A percentile compares a stretch with the other conserved stretches of the same genome.
phyloP scores from a whole-genome alignment of 345 rosid species.

The Lepidium africanum region DNA sequence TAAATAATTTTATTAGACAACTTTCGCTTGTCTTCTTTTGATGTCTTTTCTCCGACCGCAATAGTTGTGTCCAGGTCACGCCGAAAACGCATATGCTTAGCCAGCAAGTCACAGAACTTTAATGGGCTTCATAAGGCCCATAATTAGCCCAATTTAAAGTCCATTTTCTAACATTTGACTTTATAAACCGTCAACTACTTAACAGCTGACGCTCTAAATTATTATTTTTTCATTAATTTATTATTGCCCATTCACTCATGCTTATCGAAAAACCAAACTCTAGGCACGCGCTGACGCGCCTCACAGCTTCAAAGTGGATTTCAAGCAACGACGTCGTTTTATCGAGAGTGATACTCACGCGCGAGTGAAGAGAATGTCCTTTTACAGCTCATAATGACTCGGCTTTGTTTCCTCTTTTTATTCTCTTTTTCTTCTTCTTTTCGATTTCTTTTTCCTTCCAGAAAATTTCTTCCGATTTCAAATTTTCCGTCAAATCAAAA shows the following conservation, averaged over 20 bases:
- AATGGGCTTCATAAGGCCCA: conserved; percentile 1
- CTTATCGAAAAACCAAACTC: conserved; percentile 13
- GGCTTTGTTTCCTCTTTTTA: not conserved
- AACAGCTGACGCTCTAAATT: not conserved
- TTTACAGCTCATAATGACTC: conserved; percentile 28
- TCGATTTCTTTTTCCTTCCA: not conserved
- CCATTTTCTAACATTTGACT: conserved; percentile 9
- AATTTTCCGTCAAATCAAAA: not conserved
- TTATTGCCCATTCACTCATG: conserved; percentile 6
- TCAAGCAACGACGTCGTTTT: not conserved
- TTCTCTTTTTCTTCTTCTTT: conserved; percentile 7
- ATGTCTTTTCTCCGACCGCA: conserved; percentile 17
- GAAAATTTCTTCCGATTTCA: conserved; percentile 21
- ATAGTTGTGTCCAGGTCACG: conserved; percentile 32
- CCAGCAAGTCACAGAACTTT: conserved; percentile 8
- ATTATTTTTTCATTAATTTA: no score
- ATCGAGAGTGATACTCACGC: not conserved
- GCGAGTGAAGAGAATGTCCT: not conserved
- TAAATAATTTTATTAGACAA: not conserved
- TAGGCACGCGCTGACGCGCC: conserved; percentile 21
- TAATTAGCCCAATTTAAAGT: not conserved
- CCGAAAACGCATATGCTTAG: conserved; percentile 28
- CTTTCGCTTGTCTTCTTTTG: conserved; percentile 1
- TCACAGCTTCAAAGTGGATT: not conserved
- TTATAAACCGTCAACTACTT: conserved; percentile 9